phyloP scores from a whole-genome alignment of 208 protist species.

The Phytomonas serpens region DNA sequence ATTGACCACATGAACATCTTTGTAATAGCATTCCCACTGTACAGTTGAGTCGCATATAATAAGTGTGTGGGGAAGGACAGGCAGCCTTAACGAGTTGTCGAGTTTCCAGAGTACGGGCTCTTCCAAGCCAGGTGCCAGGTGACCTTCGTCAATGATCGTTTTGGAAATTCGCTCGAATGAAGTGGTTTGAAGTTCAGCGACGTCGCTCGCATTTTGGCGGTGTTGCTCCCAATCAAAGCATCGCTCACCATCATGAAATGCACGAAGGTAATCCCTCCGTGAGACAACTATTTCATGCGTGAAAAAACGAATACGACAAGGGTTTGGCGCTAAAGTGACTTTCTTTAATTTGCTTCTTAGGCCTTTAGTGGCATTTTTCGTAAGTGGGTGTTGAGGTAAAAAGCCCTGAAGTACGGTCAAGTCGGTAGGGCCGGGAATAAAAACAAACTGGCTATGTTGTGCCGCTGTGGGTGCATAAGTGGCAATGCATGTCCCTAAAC shows the following conservation, averaged over 20 bases:
- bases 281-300: conserved; percentile 80
- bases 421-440: conserved; percentile 74
- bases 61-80: conserved; percentile 70
- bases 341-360: conserved; percentile 52
- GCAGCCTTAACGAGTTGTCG: conserved; percentile 66
- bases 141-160: conserved; percentile 74
- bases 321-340: conserved; percentile 69
- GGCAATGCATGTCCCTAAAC: conserved; percentile 41
- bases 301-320: conserved; percentile 76
- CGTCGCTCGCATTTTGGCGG: not conserved
- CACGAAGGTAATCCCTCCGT: conserved; percentile 65
- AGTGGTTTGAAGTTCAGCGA: conserved; percentile 5
- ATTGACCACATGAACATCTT: conserved; percentile 74
- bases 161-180: conserved; percentile 77
- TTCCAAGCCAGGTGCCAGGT: conserved; percentile 55
- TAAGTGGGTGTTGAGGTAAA: conserved; percentile 65
- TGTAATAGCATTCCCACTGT: conserved; percentile 87
- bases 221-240: conserved; percentile 6
- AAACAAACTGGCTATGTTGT: conserved; percentile 65
- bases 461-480: conserved; percentile 63
- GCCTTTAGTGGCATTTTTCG: conserved; percentile 34
- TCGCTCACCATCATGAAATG: conserved; percentile 46
- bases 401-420: conserved; percentile 57
- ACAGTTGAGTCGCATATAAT: conserved; percentile 84
- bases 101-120: conserved; percentile 62